phyloP scores from a whole-genome alignment of 345 rosid genomes.

The Lepidium sativum region DNA sequence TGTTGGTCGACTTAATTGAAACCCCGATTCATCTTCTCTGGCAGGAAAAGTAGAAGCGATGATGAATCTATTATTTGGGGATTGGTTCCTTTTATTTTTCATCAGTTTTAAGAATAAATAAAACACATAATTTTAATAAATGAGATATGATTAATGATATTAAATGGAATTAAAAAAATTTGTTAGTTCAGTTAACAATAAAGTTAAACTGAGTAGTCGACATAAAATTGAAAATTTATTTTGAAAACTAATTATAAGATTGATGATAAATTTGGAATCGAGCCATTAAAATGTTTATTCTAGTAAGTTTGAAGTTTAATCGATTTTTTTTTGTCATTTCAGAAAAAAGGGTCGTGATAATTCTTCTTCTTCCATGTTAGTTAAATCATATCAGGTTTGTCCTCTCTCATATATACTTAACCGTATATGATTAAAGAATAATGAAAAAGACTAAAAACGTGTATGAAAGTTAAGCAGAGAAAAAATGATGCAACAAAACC shows the following conservation, averaged over 20 bases:
- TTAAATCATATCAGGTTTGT: not conserved
- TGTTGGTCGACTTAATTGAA: conserved; percentile 53
- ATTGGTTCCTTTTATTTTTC: not conserved
- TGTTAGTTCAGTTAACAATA: no score
- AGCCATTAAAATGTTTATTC: no score
- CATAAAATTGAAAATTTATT: no score
- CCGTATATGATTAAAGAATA: not conserved
- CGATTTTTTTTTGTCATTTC: no score
- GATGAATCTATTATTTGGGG: not conserved
- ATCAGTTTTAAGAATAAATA: no score
- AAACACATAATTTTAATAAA: no score
- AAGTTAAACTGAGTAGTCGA: no score
- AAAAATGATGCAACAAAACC: not conserved
- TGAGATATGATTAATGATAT: no score
- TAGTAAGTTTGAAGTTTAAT: no score
- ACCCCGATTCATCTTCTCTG: not conserved
- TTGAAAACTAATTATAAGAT: no score
- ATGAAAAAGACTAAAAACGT: not conserved
- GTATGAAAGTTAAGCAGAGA: not conserved
- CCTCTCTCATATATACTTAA: not conserved
- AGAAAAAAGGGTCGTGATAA: not conserved
- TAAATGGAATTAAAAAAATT: no score
- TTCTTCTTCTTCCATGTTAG: not conserved
- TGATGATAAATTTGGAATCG: no score
- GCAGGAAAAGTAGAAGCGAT: not conserved